Evolutionary conservation across 1,284 basidiomycete species (phyloP).

Genomic region (Leccinum glutinopallens): DNA sequence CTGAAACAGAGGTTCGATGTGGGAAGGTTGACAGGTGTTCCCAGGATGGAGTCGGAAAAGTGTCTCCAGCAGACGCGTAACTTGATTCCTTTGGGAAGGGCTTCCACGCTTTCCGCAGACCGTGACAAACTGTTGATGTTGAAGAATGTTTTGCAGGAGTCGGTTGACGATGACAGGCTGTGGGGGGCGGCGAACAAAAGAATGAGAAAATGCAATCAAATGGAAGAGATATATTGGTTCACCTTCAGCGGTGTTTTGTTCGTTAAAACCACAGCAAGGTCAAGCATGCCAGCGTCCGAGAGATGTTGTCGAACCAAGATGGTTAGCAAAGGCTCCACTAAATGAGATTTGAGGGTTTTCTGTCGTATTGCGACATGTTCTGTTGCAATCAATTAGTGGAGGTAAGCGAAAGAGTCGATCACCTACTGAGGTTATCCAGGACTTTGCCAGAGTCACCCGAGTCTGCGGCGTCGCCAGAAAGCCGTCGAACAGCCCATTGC

Average conservation of each 20-base stretch:
- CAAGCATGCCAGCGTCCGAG: conserved; percentile 44
- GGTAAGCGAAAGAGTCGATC: neutral
- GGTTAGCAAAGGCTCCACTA: conserved; percentile 76
- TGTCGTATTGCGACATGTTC: conserved; percentile 35
- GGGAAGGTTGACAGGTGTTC: conserved; percentile 69
- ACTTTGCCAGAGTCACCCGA: conserved; percentile 22
- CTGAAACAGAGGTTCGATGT: conserved; percentile 72
- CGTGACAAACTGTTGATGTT: conserved; percentile 47
- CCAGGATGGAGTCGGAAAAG: conserved; percentile 76
- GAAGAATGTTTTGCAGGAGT: conserved; percentile 53
- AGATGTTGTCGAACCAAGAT: conserved; percentile 67
- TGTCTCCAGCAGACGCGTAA: conserved; percentile 58
- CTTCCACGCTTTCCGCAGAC: conserved; percentile 35
- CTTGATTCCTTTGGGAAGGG: conserved; percentile 41
- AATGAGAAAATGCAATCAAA: neutral
- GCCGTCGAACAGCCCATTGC: conserved; percentile 49
- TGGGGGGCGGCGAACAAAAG: conserved; percentile 15
- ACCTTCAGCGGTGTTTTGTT: conserved; percentile 41
- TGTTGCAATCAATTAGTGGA: conserved; percentile 17
- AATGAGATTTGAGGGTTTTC: conserved; percentile 51
- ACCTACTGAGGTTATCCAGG: conserved; percentile 46
- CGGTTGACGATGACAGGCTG: conserved; percentile 44
- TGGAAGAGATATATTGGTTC: conserved; percentile 1
- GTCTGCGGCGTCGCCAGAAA: conserved; percentile 37
- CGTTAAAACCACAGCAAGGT: conserved; percentile 51